phyloP scores from a whole-genome alignment of 2,329 filamentous ascomycete species.

The Fonsecaea multimorphosa region DNA sequence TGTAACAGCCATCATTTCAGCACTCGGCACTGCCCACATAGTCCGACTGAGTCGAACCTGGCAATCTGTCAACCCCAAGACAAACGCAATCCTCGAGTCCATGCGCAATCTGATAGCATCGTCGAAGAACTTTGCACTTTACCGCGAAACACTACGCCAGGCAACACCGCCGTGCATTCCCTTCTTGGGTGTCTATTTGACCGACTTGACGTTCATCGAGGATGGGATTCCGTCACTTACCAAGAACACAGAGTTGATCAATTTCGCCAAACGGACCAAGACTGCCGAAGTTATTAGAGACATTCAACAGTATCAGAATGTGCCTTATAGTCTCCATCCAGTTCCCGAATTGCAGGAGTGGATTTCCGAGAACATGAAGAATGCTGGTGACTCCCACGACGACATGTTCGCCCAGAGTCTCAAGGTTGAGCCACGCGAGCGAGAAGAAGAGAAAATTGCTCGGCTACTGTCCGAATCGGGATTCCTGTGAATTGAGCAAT shows the following conservation, averaged over 20 bases:
- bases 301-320: conserved; percentile 98
- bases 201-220: conserved; percentile 97
- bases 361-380: conserved; percentile 94
- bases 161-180: conserved; percentile 97
- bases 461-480: conserved; percentile 64
- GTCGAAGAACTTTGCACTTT: conserved; percentile 97
- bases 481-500: conserved; percentile 48
- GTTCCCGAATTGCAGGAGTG: conserved; percentile 95
- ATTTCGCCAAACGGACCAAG: conserved; percentile 97
- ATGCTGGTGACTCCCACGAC: conserved; percentile 84
- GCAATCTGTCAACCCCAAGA: conserved; percentile 88
- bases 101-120: conserved; percentile 97
- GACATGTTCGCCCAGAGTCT: conserved; percentile 99
- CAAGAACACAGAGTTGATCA: conserved; percentile 96
- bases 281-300: conserved; percentile 98
- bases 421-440: conserved; percentile 88
- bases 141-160: conserved; percentile 87
- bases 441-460: conserved; percentile 99
- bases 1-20: conserved; percentile 95
- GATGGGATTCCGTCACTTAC: conserved; percentile 96
- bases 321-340: conserved; percentile 88
- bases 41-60: conserved; percentile 92
- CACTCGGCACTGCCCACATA: conserved; percentile 90
- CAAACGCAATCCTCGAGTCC: conserved; percentile 77
- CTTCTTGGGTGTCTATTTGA: conserved; percentile 97